Percentiles rank a stretch among this genome's conserved stretches.
phyloP scores from a whole-genome alignment of 2,329 filamentous ascomycete genomes.

The Rutstroemia sp. region DNA sequence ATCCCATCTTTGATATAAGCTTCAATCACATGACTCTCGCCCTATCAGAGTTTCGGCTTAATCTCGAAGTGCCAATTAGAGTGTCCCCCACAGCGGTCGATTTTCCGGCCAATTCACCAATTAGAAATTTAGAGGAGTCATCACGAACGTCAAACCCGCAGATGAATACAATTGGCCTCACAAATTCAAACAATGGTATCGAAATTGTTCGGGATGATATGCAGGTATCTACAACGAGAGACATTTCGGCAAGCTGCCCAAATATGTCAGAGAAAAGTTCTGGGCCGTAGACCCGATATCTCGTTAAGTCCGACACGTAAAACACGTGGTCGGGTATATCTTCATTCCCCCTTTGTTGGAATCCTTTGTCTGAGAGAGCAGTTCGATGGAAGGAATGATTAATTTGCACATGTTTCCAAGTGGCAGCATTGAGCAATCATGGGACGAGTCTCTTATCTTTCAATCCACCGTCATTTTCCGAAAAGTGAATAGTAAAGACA shows the following conservation, averaged over 20 bases:
- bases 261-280: background rate
- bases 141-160: constrained; percentile 3
- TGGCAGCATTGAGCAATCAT: background rate
- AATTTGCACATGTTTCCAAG: background rate
- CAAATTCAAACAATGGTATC: background rate
- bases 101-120: constrained; percentile 19
- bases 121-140: constrained; percentile 5
- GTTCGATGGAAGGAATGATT: background rate
- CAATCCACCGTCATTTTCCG: constrained; percentile 12
- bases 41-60: background rate
- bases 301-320: background rate
- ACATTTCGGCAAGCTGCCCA: background rate
- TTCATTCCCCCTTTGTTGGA: background rate
- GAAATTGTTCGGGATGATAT: background rate
- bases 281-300: background rate
- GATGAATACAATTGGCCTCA: background rate
- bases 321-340: constrained; percentile 10
- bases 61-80: background rate
- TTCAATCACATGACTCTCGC: background rate
- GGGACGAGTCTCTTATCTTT: constrained; percentile 19
- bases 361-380: background rate
- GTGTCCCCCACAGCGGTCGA: constrained; percentile 9
- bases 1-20: background rate
- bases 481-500: constrained; percentile 4
- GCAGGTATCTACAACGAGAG: background rate